These are phyloP conservation scores for Neospermospora avenae DNA, from an alignment of 2,329 filamentous ascomycete genomes.

Conservation along the genomic window DNA sequence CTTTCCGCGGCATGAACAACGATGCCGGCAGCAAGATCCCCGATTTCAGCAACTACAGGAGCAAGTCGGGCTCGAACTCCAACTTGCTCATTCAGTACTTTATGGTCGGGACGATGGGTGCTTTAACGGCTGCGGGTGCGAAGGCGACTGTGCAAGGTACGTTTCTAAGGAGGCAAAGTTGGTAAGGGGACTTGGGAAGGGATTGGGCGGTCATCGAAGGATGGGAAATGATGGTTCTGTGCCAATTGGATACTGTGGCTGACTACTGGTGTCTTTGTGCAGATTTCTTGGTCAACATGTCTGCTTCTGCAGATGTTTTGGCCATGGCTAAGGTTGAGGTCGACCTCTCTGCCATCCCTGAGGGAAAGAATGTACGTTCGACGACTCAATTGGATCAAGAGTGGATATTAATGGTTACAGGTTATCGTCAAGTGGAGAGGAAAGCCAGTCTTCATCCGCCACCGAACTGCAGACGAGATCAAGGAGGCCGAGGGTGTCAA, in stretches of 20 bases:
- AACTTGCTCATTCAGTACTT: constrained; percentile 93
- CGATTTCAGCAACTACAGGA: constrained; percentile 84
- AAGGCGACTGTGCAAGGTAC: constrained; percentile 98
- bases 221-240: not conserved
- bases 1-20: constrained; percentile 52
- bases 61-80: constrained; percentile 60
- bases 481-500: constrained; percentile 89
- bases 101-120: constrained; percentile 72
- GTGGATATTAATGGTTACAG: constrained; percentile 41
- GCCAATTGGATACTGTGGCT: constrained; percentile 26
- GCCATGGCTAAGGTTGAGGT: constrained; percentile 99
- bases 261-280: constrained; percentile 25
- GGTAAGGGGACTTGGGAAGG: not conserved
- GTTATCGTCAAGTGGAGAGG: constrained; percentile 99
- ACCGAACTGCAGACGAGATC: constrained; percentile 92
- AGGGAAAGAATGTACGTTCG: constrained; percentile 93
- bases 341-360: constrained; percentile 85
- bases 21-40: constrained; percentile 69
- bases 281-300: constrained; percentile 99
- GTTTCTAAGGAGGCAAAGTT: constrained; percentile 36
- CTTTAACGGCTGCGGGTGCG: constrained; percentile 86
- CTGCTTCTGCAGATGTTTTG: constrained; percentile 94
- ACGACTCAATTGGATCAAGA: constrained; percentile 6
- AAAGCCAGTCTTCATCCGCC: constrained; percentile 99
- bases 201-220: not conserved